Conservation (phyloP, 192 early-diverging fungal species). For the Umbelopsis sp. region DNA sequence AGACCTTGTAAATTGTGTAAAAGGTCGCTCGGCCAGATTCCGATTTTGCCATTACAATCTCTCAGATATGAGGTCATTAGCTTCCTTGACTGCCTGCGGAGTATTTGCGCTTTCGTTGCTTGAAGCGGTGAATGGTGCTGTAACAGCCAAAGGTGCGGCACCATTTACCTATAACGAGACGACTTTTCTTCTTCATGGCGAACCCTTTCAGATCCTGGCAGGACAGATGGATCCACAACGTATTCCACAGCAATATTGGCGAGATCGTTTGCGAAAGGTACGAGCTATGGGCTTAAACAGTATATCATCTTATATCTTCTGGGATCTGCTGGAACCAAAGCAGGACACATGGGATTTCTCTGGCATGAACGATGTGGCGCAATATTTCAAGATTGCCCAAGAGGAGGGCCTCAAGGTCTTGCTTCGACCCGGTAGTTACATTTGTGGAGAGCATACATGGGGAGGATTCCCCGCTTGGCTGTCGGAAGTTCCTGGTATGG, state of each 20-base stretch:
- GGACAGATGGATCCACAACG: constrained; percentile 21
- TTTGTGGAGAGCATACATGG: constrained; percentile 1
- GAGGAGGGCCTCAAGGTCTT: constrained; percentile 7
- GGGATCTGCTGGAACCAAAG: constrained; percentile 5
- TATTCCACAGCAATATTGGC: constrained; percentile 14
- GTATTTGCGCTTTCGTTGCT: neutral
- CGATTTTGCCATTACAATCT: too few relatives aligned
- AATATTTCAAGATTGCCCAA: constrained; percentile 12
- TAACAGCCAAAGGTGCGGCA: neutral
- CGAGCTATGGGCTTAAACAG: constrained; percentile 15
- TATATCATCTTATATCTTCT: constrained; percentile 18
- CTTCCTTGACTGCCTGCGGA: neutral
- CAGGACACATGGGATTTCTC: neutral
- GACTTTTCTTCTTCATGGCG: constrained; percentile 5
- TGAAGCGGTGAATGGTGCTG: neutral
- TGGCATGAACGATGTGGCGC: constrained; percentile 1
- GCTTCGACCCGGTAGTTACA: constrained; percentile 11
- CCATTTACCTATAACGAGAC: constrained; percentile 11
- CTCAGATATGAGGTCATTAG: neutral
- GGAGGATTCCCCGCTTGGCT: constrained; percentile 14
- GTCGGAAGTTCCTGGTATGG: constrained; percentile 13
- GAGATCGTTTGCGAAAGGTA: constrained; percentile 6
- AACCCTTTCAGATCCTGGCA: neutral
- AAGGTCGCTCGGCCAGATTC: too few relatives aligned
- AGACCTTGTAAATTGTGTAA: too few relatives aligned